Conservation (phyloP, 345 rosid species). For the Hypericum perforatum region DNA sequence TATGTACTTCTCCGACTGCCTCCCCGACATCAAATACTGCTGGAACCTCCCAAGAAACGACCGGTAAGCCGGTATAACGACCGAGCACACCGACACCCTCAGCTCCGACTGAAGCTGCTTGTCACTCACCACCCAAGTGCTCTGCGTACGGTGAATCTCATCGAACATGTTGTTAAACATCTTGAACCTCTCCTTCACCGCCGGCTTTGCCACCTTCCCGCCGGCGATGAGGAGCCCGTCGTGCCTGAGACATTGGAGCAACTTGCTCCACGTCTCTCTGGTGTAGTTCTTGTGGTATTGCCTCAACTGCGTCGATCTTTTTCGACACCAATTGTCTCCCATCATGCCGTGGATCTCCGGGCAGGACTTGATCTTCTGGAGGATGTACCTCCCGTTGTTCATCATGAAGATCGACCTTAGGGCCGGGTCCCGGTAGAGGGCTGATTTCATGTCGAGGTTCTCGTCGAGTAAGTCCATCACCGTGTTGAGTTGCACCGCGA, state of each 20-base stretch:
- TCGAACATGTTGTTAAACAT: constrained; percentile 5
- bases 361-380: constrained; percentile 3
- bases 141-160: constrained; percentile 6
- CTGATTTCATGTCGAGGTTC: too few species aligned
- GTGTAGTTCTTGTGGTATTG: constrained; percentile 5
- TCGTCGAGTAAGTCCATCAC: too few species aligned
- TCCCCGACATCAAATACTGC: neutral
- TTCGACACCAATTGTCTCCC: constrained; percentile 9
- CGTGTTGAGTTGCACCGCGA: too few species aligned
- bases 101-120: constrained; percentile 9
- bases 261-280: constrained; percentile 4
- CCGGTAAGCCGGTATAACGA: constrained; percentile 6
- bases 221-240: neutral
- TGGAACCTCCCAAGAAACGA: constrained; percentile 8
- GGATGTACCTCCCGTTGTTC: constrained; percentile 4
- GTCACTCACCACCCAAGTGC: constrained; percentile 4
- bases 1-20: constrained; percentile 7
- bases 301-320: constrained; percentile 4
- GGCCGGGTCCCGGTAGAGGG: constrained; percentile 3
- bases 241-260: constrained; percentile 2
- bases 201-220: constrained; percentile 2
- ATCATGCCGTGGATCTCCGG: constrained; percentile 5
- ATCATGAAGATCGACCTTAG: neutral
- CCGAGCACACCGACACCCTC: constrained; percentile 4
- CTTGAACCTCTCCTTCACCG: constrained; percentile 8